A percentile compares a stretch with the other conserved stretches of the same genome.
These are phyloP conservation scores for Podaxis sp. DNA, from an alignment of 768 basidiomycete genomes.

Conservation along the genomic window DNA sequence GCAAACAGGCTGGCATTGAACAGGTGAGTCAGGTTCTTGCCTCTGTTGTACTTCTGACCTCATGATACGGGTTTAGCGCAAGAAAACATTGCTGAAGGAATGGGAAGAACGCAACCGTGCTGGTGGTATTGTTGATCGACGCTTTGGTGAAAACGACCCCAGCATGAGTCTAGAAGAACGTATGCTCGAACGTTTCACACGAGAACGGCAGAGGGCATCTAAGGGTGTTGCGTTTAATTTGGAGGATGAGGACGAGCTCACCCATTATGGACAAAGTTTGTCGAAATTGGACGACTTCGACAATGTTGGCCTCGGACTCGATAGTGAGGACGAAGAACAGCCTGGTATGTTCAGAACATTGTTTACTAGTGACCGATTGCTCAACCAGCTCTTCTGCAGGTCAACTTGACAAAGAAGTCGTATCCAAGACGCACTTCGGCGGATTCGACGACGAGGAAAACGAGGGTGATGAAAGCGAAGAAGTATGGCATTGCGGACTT, in stretches of 20 bases:
- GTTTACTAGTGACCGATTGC: background rate
- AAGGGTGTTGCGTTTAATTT: constrained; percentile 82
- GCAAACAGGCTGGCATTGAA: constrained; percentile 88
- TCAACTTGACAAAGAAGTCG: constrained; percentile 63
- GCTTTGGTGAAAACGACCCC: constrained; percentile 95
- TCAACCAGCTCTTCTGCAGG: constrained; percentile 30
- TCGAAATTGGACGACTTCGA: constrained; percentile 86
- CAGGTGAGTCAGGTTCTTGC: constrained; percentile 46
- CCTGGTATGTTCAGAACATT: constrained; percentile 28
- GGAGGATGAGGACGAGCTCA: constrained; percentile 87
- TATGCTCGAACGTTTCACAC: constrained; percentile 94
- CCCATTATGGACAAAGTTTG: constrained; percentile 86
- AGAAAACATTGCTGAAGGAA: constrained; percentile 85
- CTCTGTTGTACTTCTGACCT: background rate
- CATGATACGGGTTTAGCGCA: constrained; percentile 48
- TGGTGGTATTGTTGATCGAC: constrained; percentile 87
- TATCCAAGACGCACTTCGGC: constrained; percentile 75
- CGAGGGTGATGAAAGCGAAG: constrained; percentile 48
- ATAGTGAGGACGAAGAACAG: constrained; percentile 56
- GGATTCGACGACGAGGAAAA: constrained; percentile 76
- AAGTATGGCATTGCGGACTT: constrained; percentile 21
- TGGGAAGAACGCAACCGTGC: constrained; percentile 75
- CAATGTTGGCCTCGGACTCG: constrained; percentile 54
- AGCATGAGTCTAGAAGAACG: constrained; percentile 93
- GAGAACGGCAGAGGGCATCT: constrained; percentile 76